Percentiles rank a stretch among this genome's conserved stretches.
Conservation (phyloP, 2,329 filamentous ascomycete species). For the Trichoderma guizhouense region DNA sequence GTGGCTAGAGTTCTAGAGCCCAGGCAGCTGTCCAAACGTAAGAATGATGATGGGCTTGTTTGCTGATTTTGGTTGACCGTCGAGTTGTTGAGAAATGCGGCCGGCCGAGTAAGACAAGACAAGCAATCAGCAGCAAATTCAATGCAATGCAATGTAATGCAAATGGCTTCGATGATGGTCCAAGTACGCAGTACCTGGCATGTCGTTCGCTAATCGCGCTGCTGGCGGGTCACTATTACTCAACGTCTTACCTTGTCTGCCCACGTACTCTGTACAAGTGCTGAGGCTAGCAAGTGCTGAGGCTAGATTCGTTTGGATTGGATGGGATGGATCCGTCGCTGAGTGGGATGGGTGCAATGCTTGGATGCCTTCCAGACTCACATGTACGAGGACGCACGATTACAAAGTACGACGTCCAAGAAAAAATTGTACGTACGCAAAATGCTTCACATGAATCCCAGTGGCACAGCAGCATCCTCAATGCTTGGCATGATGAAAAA, state of each 20-base stretch:
- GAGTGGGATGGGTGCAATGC: not conserved
- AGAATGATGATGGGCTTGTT: not conserved
- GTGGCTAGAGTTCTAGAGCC: not conserved
- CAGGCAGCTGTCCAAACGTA: not conserved
- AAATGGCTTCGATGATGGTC: not conserved
- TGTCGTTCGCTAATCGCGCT: slow-evolving; percentile 1
- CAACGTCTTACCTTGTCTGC: not conserved
- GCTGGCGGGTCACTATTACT: not conserved
- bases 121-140: not conserved
- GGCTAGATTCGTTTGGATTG: not conserved
- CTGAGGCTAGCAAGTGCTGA: not conserved
- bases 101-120: not conserved
- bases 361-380: not conserved
- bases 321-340: not conserved
- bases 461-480: not conserved
- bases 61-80: not conserved
- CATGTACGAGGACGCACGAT: not conserved
- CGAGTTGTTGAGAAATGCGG: not conserved
- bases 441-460: not conserved
- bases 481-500: not conserved
- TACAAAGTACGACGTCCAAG: not conserved
- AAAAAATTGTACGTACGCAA: not conserved
- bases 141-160: not conserved
- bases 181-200: not conserved
- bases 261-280: not conserved